A percentile compares a stretch with the other conserved stretches of the same genome.
These are phyloP conservation scores for Yamadazyma atlantica DNA, from an alignment of 1,139 yeast genomes.

Conservation along the genomic window DNA sequence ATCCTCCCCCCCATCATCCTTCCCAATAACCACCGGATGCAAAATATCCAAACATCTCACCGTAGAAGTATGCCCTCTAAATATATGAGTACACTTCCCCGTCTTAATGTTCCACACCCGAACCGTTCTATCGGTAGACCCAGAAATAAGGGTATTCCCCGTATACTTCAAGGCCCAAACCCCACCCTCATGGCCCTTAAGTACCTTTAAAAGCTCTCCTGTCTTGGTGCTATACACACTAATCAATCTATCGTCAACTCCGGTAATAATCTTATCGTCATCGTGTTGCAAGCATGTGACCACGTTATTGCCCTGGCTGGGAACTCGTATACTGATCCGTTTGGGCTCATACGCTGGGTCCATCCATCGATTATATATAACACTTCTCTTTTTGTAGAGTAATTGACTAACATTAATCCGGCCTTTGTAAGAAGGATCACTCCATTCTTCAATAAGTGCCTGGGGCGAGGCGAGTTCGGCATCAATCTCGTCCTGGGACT, in stretches of 20 bases:
- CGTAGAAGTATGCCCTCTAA: slow-evolving; percentile 89
- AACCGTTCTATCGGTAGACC: slow-evolving; percentile 86
- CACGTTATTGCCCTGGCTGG: slow-evolving; percentile 70
- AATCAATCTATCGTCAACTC: slow-evolving; percentile 85
- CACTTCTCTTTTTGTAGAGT: slow-evolving; percentile 63
- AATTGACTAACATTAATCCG: slow-evolving; percentile 45
- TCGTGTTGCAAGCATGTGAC: slow-evolving; percentile 95
- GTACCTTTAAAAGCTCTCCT: slow-evolving; percentile 65
- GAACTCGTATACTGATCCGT: slow-evolving; percentile 56
- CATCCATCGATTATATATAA: slow-evolving; percentile 81
- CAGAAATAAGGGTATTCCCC: slow-evolving; percentile 82
- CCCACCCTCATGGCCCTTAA: slow-evolving; percentile 93
- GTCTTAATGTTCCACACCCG: slow-evolving; percentile 84
- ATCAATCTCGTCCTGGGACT: slow-evolving; percentile 30
- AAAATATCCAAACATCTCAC: slow-evolving; percentile 87
- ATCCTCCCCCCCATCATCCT: slow-evolving; percentile 61
- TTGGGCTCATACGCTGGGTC: slow-evolving; percentile 69
- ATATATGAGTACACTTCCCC: slow-evolving; percentile 79
- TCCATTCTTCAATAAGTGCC: slow-evolving; percentile 35
- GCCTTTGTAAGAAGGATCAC: slow-evolving; percentile 16
- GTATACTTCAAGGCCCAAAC: slow-evolving; percentile 96
- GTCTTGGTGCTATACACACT: slow-evolving; percentile 77
- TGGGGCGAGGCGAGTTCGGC: slow-evolving; percentile 32
- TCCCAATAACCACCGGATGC: slow-evolving; percentile 61
- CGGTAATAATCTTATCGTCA: slow-evolving; percentile 86